Conservation (phyloP, 2,329 filamentous ascomycete genomes). For the Cladophialophora immunda region DNA sequence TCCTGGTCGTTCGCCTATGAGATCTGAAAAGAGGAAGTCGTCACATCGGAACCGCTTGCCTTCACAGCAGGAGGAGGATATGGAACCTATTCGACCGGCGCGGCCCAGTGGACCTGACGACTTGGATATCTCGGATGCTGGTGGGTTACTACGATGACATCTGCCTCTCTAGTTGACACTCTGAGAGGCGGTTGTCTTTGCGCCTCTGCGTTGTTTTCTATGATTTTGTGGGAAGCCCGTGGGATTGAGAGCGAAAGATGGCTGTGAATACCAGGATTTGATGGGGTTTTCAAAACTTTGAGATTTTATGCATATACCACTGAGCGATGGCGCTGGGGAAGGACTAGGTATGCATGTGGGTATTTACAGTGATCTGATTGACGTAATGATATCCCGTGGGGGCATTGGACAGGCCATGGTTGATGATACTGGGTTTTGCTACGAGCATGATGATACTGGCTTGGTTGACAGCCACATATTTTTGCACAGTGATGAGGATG, state of each 20-base stretch:
- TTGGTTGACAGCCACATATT: neutral
- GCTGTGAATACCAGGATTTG: slow-evolving; percentile 8
- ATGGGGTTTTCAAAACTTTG: neutral
- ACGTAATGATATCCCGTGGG: neutral
- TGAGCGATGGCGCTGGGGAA: slow-evolving; percentile 39
- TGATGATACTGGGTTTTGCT: slow-evolving; percentile 5
- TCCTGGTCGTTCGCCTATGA: slow-evolving; percentile 31
- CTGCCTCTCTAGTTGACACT: neutral
- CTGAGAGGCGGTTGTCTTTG: slow-evolving; percentile 1
- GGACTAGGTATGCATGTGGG: neutral
- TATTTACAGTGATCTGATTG: neutral
- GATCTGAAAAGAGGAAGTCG: slow-evolving; percentile 25
- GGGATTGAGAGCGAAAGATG: neutral
- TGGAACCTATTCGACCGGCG: slow-evolving; percentile 55
- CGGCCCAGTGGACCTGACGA: slow-evolving; percentile 55
- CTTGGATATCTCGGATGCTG: slow-evolving; percentile 48
- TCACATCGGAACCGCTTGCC: slow-evolving; percentile 30
- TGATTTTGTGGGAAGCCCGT: neutral
- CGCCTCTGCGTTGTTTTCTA: slow-evolving; percentile 1
- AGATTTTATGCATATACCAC: slow-evolving; percentile 23
- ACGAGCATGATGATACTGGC: slow-evolving; percentile 2
- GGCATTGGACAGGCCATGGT: neutral
- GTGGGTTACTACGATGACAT: slow-evolving; percentile 39
- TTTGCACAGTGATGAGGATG: neutral
- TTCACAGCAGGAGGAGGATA: slow-evolving; percentile 44